A percentile compares a stretch with the other conserved stretches of the same genome.
phyloP scores from a whole-genome alignment of 2,329 filamentous ascomycete species.

The Fusarium sp. region DNA sequence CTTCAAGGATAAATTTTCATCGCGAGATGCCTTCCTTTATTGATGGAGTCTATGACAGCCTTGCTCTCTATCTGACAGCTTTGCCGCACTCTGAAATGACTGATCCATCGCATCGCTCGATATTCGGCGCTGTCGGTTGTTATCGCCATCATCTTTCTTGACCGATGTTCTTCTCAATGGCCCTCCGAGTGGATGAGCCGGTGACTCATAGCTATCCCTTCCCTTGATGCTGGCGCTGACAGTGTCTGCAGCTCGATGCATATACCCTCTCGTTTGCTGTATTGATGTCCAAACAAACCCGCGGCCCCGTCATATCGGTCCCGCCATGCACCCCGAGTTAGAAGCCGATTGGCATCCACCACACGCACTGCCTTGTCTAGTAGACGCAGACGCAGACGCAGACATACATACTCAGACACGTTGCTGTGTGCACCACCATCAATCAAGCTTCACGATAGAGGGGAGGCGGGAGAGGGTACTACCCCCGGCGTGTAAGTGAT shows the following conservation, averaged over 20 bases:
- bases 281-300: constrained; percentile 47
- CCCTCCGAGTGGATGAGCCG: constrained; percentile 33
- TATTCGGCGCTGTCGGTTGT: background rate
- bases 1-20: constrained; percentile 15
- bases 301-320: constrained; percentile 44
- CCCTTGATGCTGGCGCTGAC: constrained; percentile 32
- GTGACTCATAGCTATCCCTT: constrained; percentile 42
- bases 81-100: constrained; percentile 12
- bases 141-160: background rate
- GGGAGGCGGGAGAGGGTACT: constrained; percentile 1
- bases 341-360: constrained; percentile 44
- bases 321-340: constrained; percentile 39
- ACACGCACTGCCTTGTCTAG: constrained; percentile 36
- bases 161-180: constrained; percentile 7
- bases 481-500: constrained; percentile 38
- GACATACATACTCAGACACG: constrained; percentile 27
- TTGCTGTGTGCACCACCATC: constrained; percentile 35
- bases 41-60: constrained; percentile 8
- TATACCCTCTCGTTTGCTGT: constrained; percentile 43
- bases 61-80: background rate
- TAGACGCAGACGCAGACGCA: constrained; percentile 5
- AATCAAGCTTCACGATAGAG: constrained; percentile 28
- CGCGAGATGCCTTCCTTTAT: constrained; percentile 16
- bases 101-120: constrained; percentile 18
- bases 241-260: constrained; percentile 33